phyloP scores from a whole-genome alignment of 179 eudicot species.

The Nepenthes alata region DNA sequence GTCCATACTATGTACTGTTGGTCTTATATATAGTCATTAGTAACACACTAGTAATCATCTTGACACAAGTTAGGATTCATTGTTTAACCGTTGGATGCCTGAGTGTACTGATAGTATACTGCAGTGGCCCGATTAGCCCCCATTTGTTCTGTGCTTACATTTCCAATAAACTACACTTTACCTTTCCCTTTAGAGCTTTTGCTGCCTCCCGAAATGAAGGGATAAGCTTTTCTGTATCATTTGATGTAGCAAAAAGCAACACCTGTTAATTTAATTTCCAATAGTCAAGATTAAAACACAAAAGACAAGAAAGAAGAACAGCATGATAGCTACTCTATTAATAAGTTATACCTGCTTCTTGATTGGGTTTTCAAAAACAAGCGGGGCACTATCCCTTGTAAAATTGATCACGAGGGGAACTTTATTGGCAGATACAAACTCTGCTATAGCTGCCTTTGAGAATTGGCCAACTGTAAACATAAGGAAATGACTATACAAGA shows the following conservation, averaged over 20 bases:
- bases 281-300: not conserved
- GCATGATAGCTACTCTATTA: not conserved
- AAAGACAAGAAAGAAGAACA: not conserved
- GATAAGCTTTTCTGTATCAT: conserved; percentile 38
- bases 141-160: no score
- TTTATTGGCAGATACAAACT: conserved; percentile 66
- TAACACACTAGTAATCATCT: no score
- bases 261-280: conserved; percentile 21
- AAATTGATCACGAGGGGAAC: conserved; percentile 57
- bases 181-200: conserved; percentile 69
- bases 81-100: no score
- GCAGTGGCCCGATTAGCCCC: not conserved
- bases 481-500: not conserved
- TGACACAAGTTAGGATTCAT: no score
- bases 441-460: conserved; percentile 42
- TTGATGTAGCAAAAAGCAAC: conserved; percentile 55
- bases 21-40: no score
- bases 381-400: conserved; percentile 60
- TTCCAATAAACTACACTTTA: conserved; percentile 8
- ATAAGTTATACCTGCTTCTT: conserved; percentile 54
- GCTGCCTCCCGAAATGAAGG: conserved; percentile 61
- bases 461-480: conserved; percentile 49
- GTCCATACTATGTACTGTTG: no score
- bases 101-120: no score
- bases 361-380: conserved; percentile 59